Conservation (phyloP, 2,329 filamentous ascomycete genomes). For the Cladosporium cucumerinum region DNA sequence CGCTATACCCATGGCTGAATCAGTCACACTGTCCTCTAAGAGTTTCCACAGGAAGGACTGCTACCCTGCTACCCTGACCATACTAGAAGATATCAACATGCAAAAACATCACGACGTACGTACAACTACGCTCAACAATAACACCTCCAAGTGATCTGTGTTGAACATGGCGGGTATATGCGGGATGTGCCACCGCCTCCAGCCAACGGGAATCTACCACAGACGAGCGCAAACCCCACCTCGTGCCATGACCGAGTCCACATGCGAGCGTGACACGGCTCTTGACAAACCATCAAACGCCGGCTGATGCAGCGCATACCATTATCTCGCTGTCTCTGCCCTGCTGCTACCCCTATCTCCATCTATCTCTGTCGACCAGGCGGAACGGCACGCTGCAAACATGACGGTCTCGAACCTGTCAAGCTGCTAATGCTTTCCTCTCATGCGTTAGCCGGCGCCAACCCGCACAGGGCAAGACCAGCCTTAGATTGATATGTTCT, state of each 20-base stretch:
- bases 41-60: not conserved
- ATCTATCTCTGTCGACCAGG: not conserved
- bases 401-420: not conserved
- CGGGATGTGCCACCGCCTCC: not conserved
- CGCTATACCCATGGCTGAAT: not conserved
- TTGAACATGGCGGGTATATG: not conserved
- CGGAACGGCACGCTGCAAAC: not conserved
- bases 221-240: not conserved
- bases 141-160: not conserved
- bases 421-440: conserved; percentile 8
- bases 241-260: not conserved
- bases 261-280: not conserved
- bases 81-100: not conserved
- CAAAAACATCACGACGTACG: not conserved
- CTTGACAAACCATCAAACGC: conserved; percentile 9
- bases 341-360: not conserved
- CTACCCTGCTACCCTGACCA: not conserved
- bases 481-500: conserved; percentile 15
- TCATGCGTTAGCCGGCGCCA: conserved; percentile 2
- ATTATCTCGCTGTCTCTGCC: not conserved
- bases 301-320: not conserved
- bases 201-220: not conserved
- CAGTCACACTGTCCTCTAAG: not conserved
- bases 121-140: not conserved
- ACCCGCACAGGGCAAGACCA: conserved; percentile 8